Conservation (phyloP, 2,329 filamentous ascomycete genomes). For the Ceratocystis colombiana region DNA sequence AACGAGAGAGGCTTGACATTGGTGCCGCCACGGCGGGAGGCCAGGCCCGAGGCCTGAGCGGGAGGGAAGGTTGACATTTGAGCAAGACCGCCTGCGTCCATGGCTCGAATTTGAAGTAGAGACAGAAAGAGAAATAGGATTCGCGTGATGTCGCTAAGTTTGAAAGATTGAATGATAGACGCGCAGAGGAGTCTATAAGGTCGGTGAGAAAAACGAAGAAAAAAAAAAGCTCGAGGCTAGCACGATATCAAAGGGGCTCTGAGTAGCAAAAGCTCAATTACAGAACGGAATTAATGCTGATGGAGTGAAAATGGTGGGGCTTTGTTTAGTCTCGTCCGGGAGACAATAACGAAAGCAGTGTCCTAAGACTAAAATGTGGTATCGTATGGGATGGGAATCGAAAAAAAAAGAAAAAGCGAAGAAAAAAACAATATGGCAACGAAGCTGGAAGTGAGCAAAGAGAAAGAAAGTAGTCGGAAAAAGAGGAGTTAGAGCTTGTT, state of each 20-base stretch:
- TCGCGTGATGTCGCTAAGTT: constrained; percentile 8
- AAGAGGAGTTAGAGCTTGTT: constrained; percentile 13
- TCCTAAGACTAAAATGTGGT: constrained; percentile 8
- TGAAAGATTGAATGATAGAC: constrained; percentile 21
- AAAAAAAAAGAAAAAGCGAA: constrained; percentile 1
- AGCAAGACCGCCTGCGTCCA: constrained; percentile 98
- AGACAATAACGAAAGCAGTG: constrained; percentile 18
- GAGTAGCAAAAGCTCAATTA: constrained; percentile 16
- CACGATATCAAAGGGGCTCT: constrained; percentile 3
- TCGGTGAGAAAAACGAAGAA: constrained; percentile 13
- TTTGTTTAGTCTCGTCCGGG: constrained; percentile 24
- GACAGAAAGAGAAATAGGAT: constrained; percentile 19
- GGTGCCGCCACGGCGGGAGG: constrained; percentile 71
- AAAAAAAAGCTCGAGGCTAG: constrained; percentile 5
- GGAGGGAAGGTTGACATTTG: constrained; percentile 79
- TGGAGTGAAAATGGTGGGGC: background rate
- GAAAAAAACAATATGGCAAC: constrained; percentile 2
- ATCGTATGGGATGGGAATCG: constrained; percentile 16
- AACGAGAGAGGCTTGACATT: constrained; percentile 85
- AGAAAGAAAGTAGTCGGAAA: constrained; percentile 18
- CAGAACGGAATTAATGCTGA: constrained; percentile 6
- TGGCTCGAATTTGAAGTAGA: constrained; percentile 36
- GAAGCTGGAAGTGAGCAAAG: background rate
- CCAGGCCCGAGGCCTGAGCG: constrained; percentile 65
- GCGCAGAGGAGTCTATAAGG: constrained; percentile 20